A percentile compares a stretch with the other conserved stretches of the same genome.
Conservation (phyloP, 192 early-diverging fungal genomes). For the Rhizophagus clarus region DNA sequence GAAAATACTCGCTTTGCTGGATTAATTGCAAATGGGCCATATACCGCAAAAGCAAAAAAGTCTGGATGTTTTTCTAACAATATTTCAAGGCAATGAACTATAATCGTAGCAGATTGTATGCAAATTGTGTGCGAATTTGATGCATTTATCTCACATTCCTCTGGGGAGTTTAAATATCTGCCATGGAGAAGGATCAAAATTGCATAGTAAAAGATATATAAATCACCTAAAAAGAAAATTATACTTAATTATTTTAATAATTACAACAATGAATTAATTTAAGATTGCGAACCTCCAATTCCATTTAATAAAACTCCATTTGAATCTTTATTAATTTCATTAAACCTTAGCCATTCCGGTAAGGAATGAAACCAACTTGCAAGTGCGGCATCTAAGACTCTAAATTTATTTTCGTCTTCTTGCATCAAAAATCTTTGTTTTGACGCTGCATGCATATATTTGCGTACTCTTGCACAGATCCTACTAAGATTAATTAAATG, state of each 20-base stretch:
- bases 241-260: not conserved
- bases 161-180: slow-evolving; percentile 2
- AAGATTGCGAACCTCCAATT: slow-evolving; percentile 13
- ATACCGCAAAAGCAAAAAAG: slow-evolving; percentile 10
- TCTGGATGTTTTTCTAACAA: slow-evolving; percentile 6
- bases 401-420: slow-evolving; percentile 29
- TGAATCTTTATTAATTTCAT: slow-evolving; percentile 14
- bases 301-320: slow-evolving; percentile 21
- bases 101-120: slow-evolving; percentile 9
- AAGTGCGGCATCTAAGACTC: slow-evolving; percentile 17
- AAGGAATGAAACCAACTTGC: slow-evolving; percentile 11
- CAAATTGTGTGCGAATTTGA: slow-evolving; percentile 9
- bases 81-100: slow-evolving; percentile 13
- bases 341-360: slow-evolving; percentile 13
- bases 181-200: slow-evolving; percentile 21
- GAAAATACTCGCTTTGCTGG: slow-evolving; percentile 27
- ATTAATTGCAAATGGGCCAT: slow-evolving; percentile 19
- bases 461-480: slow-evolving; percentile 22
- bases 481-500: slow-evolving; percentile 12
- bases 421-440: slow-evolving; percentile 10
- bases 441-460: slow-evolving; percentile 19
- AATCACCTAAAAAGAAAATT: not conserved
- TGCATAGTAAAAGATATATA: slow-evolving; percentile 9
- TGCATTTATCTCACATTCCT: not conserved
- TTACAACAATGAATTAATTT: too few species aligned